phyloP scores from a whole-genome alignment of 805 yeast genomes.

The Saturnispora ahearnii region DNA sequence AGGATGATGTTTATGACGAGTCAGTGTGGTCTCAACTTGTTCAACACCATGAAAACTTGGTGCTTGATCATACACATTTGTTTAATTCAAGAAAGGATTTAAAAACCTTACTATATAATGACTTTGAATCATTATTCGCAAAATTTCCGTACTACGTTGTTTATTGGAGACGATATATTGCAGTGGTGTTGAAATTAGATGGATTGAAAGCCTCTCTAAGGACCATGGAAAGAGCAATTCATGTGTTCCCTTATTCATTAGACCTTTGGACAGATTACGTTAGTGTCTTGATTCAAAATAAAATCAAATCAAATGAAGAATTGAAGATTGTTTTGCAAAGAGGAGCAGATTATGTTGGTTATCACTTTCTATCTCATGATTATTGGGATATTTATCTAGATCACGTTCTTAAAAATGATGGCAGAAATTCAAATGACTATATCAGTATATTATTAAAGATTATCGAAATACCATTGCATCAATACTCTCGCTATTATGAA shows the following conservation, averaged over 20 bases:
- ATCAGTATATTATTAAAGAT: conserved; percentile 36
- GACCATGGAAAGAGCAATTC: conserved; percentile 37
- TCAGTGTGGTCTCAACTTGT: conserved; percentile 23
- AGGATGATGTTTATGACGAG: conserved; percentile 19
- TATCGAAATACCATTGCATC: conserved; percentile 65
- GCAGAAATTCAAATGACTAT: conserved; percentile 30
- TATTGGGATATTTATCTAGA: conserved; percentile 76
- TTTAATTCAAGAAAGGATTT: conserved; percentile 14
- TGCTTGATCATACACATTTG: conserved; percentile 15
- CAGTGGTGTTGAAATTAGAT: conserved; percentile 45
- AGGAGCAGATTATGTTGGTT: conserved; percentile 49
- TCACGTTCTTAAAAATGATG: conserved; percentile 38
- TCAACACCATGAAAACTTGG: conserved; percentile 19
- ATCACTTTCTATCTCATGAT: conserved; percentile 66
- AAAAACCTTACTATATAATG: conserved; percentile 15
- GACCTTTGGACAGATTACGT: conserved; percentile 64
- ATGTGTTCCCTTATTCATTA: conserved; percentile 46
- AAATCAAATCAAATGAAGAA: conserved; percentile 22
- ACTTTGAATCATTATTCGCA: conserved; percentile 36
- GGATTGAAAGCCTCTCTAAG: conserved; percentile 45
- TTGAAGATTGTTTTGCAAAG: conserved; percentile 37
- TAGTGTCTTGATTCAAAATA: conserved; percentile 39
- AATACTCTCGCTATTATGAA: conserved; percentile 70
- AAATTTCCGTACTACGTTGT: conserved; percentile 51
- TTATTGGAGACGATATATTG: conserved; percentile 56